Base-by-base conservation (phyloP, 2,329 filamentous ascomycete genomes). In the Pseudogymnoascus sp. region DNA sequence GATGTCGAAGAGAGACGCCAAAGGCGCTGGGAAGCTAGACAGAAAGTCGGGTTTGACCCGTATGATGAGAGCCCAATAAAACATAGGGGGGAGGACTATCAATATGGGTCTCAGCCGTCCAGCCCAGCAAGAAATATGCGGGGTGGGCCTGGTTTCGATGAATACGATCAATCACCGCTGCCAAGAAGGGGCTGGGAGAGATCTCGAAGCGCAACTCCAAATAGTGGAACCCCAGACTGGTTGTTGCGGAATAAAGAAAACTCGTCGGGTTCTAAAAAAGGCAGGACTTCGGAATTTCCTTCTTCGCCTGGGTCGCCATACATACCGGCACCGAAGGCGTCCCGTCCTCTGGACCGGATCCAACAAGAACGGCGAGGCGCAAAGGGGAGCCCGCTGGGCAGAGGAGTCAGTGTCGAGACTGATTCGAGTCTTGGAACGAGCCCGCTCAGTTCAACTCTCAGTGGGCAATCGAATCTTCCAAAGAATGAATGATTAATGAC, bases 1-100 rank as follows among this genome's bases (percentile, higher is more conserved):
- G 84, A 89, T 67, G 79, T 83, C 4, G 80, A 86, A 33, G 78
- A 85, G 62, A 82, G 87, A 6, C 83, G 84, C 61, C 79, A 81
- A 0, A 78, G 86, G 1, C 79, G 87, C 12, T 76, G 80, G 3
- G 84, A 88, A 66, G 87, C 87, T 3, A 74, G 84, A 22, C 76
- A 80, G 59, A 78, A 84, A 59, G 85, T 90, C 0, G 87, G 87
- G 11, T 90, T 89, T 74, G 87, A 90, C 70, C 87, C 87, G 0
- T 90, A 89, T 71, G 84, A 89, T 64, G 87, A 90, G 71, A 87
- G 84, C 63, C 87, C 87, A 0, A 78, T 89, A 61, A 89, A 89
- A 71, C 78, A 65, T 24, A 65, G 66, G 16, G 84, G 85, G 2
- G 87, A 89, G 70, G 84, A 86, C n/a, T 88, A 89, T 67, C 80